Percentiles rank a stretch among this genome's conserved stretches.
These are phyloP conservation scores for Clonostachys rosea DNA, from an alignment of 2,329 filamentous ascomycete genomes.

Conservation along the genomic window DNA sequence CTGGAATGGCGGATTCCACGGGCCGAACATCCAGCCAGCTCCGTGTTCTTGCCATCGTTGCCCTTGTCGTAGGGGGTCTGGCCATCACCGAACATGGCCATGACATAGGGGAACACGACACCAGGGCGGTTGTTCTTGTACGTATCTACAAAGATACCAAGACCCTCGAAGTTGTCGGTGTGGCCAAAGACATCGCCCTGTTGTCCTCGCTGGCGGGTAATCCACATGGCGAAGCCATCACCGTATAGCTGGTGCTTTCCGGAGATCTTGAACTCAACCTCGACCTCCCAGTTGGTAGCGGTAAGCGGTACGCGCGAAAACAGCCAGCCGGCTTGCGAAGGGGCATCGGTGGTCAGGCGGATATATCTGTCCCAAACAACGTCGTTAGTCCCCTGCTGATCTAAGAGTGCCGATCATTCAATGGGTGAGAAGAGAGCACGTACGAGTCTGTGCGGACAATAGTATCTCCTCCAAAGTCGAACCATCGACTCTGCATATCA, in stretches of 20 bases:
- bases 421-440: conserved; percentile 14
- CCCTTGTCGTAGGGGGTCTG: conserved; percentile 85
- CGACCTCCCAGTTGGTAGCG: conserved; percentile 98
- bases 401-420: background rate
- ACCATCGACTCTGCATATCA: conserved; percentile 98
- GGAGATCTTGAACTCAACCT: conserved; percentile 91
- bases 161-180: conserved; percentile 83
- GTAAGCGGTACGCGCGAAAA: conserved; percentile 93
- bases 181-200: conserved; percentile 84
- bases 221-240: conserved; percentile 96
- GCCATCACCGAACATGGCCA: conserved; percentile 97
- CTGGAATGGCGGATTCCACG: conserved; percentile 79
- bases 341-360: conserved; percentile 83
- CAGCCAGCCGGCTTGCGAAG: conserved; percentile 88
- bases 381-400: background rate
- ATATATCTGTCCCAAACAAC: conserved; percentile 63
- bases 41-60: conserved; percentile 89
- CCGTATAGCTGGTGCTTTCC: conserved; percentile 88
- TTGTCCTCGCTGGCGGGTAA: conserved; percentile 86
- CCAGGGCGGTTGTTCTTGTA: conserved; percentile 99
- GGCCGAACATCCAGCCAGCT: conserved; percentile 92
- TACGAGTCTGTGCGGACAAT: conserved; percentile 72
- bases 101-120: conserved; percentile 93
- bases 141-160: conserved; percentile 95
- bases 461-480: conserved; percentile 95